Base-by-base conservation (phyloP, 2,329 filamentous ascomycete genomes). In the Trichoderma simmonsii region DNA sequence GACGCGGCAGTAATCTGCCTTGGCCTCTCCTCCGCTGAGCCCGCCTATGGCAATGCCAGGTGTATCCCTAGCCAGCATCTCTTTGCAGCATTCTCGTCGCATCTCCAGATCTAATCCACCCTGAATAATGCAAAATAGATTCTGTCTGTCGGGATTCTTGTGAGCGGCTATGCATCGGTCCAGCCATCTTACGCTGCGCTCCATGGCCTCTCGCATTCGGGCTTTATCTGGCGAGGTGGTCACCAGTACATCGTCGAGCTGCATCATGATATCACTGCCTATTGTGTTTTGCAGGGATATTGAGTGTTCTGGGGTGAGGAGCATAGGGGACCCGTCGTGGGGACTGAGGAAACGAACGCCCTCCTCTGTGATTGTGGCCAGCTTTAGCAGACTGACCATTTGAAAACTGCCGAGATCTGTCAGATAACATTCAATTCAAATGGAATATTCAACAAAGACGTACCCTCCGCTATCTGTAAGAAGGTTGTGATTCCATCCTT, bases 181-280 rank as follows among this genome's bases (percentile, higher is more conserved):
- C 6, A 99, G 87, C 97, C 97, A 99, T 51, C 97, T 90, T 8
- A 99, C 90, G 70, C 94, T 97, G 70, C 96, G 91, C 78, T 96
- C 88, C 95, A 98, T 98, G 64, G 96, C 96, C 82, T 97, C 94
- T 73, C 91, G 89, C 89, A 99, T 98, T 68, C 97, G 91, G 24
- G 86, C 91, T 71, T 89, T 86, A 81, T 99, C 96, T 0, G 95
- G 95, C 0, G 94, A 98, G 0, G 96, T 99, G 0, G 96, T 98
- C 34, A 94, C 95, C 66, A 99, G 92, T 15, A 99, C 97, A 81
- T 99, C 97, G 85, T 99, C 96, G 4, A 99, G 90, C 83, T 99
- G 97, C 97, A 99, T 99, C 76, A 98, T 98, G 77, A 99, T 98
- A 82, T 99, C 96, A 74, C 94, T 97, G 75, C 96, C 96, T 78